Percentiles rank a stretch among this genome's conserved stretches.
Conservation (phyloP, 257 asterid species). For the Buddleja alternifolia region DNA sequence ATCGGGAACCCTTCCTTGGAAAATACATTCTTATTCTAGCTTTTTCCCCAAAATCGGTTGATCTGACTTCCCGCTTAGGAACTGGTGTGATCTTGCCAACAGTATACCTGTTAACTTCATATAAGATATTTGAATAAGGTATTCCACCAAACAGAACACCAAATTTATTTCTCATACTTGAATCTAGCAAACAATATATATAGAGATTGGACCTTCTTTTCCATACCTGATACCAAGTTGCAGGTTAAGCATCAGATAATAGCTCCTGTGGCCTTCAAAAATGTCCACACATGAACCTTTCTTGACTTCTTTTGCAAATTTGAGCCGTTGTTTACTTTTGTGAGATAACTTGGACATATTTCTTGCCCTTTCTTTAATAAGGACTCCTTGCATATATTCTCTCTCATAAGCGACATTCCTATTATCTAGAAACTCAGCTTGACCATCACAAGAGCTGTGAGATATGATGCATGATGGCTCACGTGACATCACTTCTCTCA, state of each 20-base stretch:
- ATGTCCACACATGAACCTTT: slow-evolving; percentile 51
- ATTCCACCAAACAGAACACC: too few species aligned
- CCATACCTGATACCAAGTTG: slow-evolving; percentile 95
- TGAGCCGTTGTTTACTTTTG: slow-evolving; percentile 55
- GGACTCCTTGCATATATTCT: slow-evolving; percentile 98
- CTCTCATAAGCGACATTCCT: slow-evolving; percentile 72
- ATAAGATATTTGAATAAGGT: slow-evolving; percentile 41
- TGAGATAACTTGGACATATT: slow-evolving; percentile 49
- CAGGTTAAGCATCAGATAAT: slow-evolving; percentile 86
- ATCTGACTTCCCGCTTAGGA: slow-evolving; percentile 87
- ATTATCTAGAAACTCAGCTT: slow-evolving; percentile 45
- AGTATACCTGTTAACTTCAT: slow-evolving; percentile 84
- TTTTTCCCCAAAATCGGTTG: slow-evolving; percentile 83
- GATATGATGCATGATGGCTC: slow-evolving; percentile 53
- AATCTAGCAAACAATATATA: background rate
- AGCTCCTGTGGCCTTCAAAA: slow-evolving; percentile 71
- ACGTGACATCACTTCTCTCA: slow-evolving; percentile 38
- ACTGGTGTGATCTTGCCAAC: slow-evolving; percentile 96
- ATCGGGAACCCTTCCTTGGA: slow-evolving; percentile 82
- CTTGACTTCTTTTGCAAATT: slow-evolving; percentile 63
- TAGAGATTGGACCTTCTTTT: slow-evolving; percentile 1
- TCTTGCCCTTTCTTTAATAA: slow-evolving; percentile 72
- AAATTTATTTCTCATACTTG: slow-evolving; percentile 6
- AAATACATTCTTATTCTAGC: slow-evolving; percentile 93
- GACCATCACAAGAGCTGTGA: slow-evolving; percentile 53